Base-by-base conservation (phyloP, 2,329 filamentous ascomycete genomes). In the Epichloe hybrida region DNA sequence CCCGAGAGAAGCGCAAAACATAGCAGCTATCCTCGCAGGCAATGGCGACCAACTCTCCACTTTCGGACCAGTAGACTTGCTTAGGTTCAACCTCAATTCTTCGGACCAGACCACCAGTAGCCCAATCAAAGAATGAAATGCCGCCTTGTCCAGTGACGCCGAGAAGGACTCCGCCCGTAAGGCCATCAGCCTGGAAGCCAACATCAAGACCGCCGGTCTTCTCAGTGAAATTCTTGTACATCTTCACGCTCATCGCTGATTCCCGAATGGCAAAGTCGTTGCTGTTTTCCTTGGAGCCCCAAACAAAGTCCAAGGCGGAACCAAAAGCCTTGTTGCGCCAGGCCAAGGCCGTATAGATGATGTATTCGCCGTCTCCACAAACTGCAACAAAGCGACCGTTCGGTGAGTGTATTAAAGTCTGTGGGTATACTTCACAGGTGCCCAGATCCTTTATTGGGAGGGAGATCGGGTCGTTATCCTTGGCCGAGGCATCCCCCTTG, bases 301-400 rank as follows among this genome's bases (percentile, higher is more conserved):
- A 98, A 11, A 87, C 90, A 66, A 98, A 98, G 69, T 98, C 93
- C 49, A 97, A 72, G 6, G 91, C 93, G 40, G 88, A 90, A 21
- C 93, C 93, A 62, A 98, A 98, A 3, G 89, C 89, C 73, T 97
- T 96, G 71, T 98, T 97, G 65, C 93, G 83, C 79, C 94, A 95
- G 3, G 91, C 91, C 52, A 97, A 77, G 51, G 93, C 90, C 31
- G 93, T 97, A 72, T 97, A 97, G 62, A 97, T 95, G 66, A 97
- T 97, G 71, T 96, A 98, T 69, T 98, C 93, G 55, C 93, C 93
- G 65, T 98, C 93, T 57, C 93, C 93, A 58, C 91, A 97, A 46
- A 77, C 74, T 17, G 74, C 67, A 46, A 93, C 87, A 58, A 93
- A 93, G 54, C 89, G 82, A 48, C 89, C 89, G 60, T 98, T 98